These are phyloP conservation scores for Fusarium bactridioides DNA, from an alignment of 2,329 filamentous ascomycete species.

Conservation along the genomic window DNA sequence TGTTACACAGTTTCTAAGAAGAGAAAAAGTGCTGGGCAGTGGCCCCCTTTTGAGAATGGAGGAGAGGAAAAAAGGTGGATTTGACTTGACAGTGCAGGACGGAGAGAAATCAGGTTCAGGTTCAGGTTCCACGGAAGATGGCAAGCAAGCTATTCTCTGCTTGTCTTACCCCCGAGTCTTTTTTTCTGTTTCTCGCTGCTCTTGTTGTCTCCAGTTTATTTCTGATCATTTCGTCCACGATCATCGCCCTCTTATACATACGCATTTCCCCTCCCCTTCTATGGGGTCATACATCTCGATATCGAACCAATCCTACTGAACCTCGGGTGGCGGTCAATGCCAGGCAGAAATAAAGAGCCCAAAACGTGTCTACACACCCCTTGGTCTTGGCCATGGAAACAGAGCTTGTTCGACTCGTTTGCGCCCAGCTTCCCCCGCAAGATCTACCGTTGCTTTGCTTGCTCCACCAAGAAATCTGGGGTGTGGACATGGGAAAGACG, in stretches of 20 bases:
- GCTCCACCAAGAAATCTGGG: slow-evolving; percentile 20
- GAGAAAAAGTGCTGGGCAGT: slow-evolving; percentile 12
- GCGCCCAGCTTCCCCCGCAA: slow-evolving; percentile 33
- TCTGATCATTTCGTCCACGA: slow-evolving; percentile 2
- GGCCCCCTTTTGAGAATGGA: slow-evolving; percentile 11
- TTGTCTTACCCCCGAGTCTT: slow-evolving; percentile 9
- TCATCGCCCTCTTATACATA: slow-evolving; percentile 18
- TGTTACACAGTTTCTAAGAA: slow-evolving; percentile 23
- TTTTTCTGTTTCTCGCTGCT: neutral
- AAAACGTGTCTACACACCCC: neutral
- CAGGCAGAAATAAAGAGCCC: slow-evolving; percentile 1
- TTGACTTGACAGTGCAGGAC: neutral
- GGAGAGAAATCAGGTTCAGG: neutral
- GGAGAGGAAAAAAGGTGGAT: neutral
- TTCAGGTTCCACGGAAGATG: slow-evolving; percentile 9
- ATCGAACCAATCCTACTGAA: slow-evolving; percentile 35
- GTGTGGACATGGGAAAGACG: slow-evolving; percentile 20
- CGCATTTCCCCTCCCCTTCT: neutral
- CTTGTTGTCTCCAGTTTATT: slow-evolving; percentile 23
- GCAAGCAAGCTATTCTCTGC: slow-evolving; percentile 11
- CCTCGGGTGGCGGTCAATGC: slow-evolving; percentile 40
- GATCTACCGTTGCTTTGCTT: slow-evolving; percentile 31
- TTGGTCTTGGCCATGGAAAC: neutral
- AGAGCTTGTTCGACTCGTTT: neutral
- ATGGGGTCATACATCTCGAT: neutral